A percentile compares a stretch with the other conserved stretches of the same genome.
Evolutionary conservation across 768 basidiomycete species (phyloP).

Genomic region (Leucocoprinus sp.): DNA sequence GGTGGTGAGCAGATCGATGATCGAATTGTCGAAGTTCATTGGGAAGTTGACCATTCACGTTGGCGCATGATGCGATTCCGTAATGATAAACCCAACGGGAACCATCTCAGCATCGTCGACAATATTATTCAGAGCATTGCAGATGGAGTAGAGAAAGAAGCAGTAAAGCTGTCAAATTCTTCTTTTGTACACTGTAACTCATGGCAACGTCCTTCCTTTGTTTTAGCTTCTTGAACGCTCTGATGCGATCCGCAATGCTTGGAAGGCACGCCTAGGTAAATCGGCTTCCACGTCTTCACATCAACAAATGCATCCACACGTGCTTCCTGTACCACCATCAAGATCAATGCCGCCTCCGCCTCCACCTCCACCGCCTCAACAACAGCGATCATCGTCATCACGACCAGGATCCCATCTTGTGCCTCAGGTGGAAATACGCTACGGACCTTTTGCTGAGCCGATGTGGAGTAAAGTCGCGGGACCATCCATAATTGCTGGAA

Average conservation of each 20-base stretch:
- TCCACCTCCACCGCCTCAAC: conserved; percentile 1
- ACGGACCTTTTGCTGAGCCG: conserved; percentile 57
- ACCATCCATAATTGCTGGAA: conserved; percentile 50
- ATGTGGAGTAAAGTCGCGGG: conserved; percentile 72
- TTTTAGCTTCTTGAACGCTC: conserved; percentile 61
- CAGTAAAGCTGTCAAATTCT: conserved; percentile 34
- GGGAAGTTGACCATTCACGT: conserved; percentile 56
- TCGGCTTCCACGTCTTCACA: conserved; percentile 14
- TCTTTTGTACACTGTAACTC: neutral
- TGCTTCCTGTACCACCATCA: conserved; percentile 15
- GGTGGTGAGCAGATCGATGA: conserved; percentile 87
- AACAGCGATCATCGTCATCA: neutral
- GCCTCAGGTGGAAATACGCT: conserved; percentile 37
- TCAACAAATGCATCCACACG: conserved; percentile 17
- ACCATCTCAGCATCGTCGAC: conserved; percentile 76
- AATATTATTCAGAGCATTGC: conserved; percentile 86
- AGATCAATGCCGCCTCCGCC: conserved; percentile 19
- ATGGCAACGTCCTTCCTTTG: neutral
- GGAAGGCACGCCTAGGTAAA: conserved; percentile 59
- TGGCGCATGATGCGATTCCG: conserved; percentile 94
- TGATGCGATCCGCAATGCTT: conserved; percentile 55
- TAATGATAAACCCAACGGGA: conserved; percentile 91
- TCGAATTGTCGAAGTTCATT: conserved; percentile 88
- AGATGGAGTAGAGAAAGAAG: conserved; percentile 88
- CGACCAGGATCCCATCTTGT: neutral